phyloP scores from a whole-genome alignment of 2,329 filamentous ascomycete genomes.

The Scedosporium dehoogii region DNA sequence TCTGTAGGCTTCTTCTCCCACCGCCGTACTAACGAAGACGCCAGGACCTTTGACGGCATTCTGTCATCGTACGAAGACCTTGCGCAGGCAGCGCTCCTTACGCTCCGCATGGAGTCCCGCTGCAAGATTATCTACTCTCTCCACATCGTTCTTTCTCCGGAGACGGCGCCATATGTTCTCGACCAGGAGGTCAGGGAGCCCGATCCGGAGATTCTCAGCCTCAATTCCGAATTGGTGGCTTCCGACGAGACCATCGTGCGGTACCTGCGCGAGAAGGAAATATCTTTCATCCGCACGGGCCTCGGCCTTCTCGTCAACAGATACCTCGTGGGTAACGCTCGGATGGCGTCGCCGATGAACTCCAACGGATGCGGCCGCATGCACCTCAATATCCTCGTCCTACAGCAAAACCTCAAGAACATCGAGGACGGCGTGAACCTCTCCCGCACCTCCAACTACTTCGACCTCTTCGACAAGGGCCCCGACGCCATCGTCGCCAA shows the following conservation, averaged over 20 bases:
- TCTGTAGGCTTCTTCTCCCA: neutral
- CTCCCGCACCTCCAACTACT: slow-evolving; percentile 55
- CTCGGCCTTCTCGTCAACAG: slow-evolving; percentile 69
- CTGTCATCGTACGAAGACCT: slow-evolving; percentile 75
- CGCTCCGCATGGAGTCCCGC: slow-evolving; percentile 80
- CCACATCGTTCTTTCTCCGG: slow-evolving; percentile 48
- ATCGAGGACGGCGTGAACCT: slow-evolving; percentile 65
- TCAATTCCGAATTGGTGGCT: slow-evolving; percentile 75
- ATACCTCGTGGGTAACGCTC: slow-evolving; percentile 64
- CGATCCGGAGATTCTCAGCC: slow-evolving; percentile 67
- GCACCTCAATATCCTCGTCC: slow-evolving; percentile 80
- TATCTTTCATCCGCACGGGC: slow-evolving; percentile 65
- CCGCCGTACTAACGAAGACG: slow-evolving; percentile 14
- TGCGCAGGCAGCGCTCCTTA: slow-evolving; percentile 67
- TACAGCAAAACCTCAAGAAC: slow-evolving; percentile 95
- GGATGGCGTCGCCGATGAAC: slow-evolving; percentile 74
- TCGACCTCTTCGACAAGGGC: slow-evolving; percentile 55
- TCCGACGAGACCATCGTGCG: slow-evolving; percentile 75
- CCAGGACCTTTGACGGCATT: slow-evolving; percentile 75
- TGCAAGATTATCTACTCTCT: slow-evolving; percentile 79
- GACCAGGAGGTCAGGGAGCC: slow-evolving; percentile 69
- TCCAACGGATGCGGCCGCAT: slow-evolving; percentile 72
- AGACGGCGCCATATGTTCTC: slow-evolving; percentile 50
- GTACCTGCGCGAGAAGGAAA: slow-evolving; percentile 62
- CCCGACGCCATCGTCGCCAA: slow-evolving; percentile 54